Evolutionary conservation across 2,329 filamentous ascomycete genomes (phyloP).

Genomic region (Neonectria punicea): DNA sequence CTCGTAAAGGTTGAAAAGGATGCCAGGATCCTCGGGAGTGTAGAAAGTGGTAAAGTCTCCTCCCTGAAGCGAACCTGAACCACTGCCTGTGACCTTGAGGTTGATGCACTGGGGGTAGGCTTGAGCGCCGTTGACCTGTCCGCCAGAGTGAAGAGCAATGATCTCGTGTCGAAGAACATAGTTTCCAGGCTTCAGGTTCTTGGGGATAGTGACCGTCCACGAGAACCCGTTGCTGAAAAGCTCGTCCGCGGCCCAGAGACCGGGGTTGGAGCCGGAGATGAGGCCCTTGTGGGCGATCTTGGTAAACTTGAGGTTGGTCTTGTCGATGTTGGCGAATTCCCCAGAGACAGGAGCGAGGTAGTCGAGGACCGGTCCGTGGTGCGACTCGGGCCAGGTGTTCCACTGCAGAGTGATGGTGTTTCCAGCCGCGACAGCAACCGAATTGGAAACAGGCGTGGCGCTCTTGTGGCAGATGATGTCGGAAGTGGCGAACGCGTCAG

Average conservation of each 20-base stretch:
- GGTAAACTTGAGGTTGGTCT: conserved; percentile 64
- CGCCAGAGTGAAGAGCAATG: conserved; percentile 57
- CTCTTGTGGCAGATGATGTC: conserved; percentile 61
- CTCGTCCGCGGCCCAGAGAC: conserved; percentile 66
- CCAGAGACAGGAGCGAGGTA: conserved; percentile 65
- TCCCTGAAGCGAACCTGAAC: conserved; percentile 39
- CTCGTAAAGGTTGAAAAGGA: conserved; percentile 50
- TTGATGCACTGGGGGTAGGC: conserved; percentile 63
- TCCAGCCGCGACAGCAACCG: conserved; percentile 66
- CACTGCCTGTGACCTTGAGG: conserved; percentile 54
- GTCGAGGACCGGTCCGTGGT: conserved; percentile 70
- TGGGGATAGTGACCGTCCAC: conserved; percentile 54
- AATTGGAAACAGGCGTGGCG: conserved; percentile 52
- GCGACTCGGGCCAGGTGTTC: conserved; percentile 72
- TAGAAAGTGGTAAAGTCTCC: conserved; percentile 50
- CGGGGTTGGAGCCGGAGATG: conserved; percentile 54
- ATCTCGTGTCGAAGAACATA: conserved; percentile 63
- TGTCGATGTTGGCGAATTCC: conserved; percentile 63
- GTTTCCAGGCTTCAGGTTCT: conserved; percentile 46
- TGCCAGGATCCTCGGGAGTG: conserved; percentile 47
- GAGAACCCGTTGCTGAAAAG: conserved; percentile 58
- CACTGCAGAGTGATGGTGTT: conserved; percentile 68
- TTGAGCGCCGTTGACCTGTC: conserved; percentile 57
- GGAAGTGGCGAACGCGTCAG: conserved; percentile 49
- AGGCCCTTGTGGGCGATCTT: conserved; percentile 69